phyloP scores from a whole-genome alignment of 768 basidiomycete species.

The Lactarius pseudohatsudake region DNA sequence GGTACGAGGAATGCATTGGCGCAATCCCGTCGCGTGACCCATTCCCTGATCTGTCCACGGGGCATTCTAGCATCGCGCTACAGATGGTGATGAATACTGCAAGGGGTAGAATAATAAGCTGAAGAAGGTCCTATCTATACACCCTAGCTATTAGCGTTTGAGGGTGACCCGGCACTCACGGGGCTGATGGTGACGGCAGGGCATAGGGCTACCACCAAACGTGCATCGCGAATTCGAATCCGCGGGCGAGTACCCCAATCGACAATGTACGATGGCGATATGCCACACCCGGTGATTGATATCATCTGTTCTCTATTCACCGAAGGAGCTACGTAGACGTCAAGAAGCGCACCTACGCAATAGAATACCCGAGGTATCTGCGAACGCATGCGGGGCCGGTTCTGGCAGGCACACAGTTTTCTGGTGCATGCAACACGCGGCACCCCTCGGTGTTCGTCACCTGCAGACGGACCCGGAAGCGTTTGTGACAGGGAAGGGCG shows the following conservation, averaged over 20 bases:
- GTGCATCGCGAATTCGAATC: constrained; percentile 10
- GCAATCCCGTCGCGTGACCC: constrained; percentile 3
- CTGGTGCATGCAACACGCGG: not conserved
- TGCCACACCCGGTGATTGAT: constrained; percentile 6
- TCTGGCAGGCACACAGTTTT: not conserved
- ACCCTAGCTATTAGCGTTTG: constrained; percentile 5
- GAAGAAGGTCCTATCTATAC: constrained; percentile 3
- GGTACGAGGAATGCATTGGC: constrained; percentile 15
- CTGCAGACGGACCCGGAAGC: not conserved
- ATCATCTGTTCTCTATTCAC: not conserved
- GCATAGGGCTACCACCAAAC: constrained; percentile 17
- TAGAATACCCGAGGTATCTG: constrained; percentile 9
- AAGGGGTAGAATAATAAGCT: not conserved
- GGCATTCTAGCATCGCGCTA: not conserved
- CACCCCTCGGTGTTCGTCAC: constrained; percentile 2
- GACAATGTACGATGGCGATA: constrained; percentile 5
- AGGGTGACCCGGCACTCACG: constrained; percentile 11
- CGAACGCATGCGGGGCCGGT: constrained; percentile 1
- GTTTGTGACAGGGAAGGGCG: not conserved
- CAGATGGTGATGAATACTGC: not conserved
- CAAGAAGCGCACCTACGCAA: constrained; percentile 3
- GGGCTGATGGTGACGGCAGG: constrained; percentile 12
- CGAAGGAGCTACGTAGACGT: constrained; percentile 9
- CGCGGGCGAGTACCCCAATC: constrained; percentile 5
- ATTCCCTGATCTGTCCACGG: not conserved